A percentile compares a stretch with the other conserved stretches of the same genome.
Conservation (phyloP, 1,284 basidiomycete species). For the Cryptococcus floricola region DNA sequence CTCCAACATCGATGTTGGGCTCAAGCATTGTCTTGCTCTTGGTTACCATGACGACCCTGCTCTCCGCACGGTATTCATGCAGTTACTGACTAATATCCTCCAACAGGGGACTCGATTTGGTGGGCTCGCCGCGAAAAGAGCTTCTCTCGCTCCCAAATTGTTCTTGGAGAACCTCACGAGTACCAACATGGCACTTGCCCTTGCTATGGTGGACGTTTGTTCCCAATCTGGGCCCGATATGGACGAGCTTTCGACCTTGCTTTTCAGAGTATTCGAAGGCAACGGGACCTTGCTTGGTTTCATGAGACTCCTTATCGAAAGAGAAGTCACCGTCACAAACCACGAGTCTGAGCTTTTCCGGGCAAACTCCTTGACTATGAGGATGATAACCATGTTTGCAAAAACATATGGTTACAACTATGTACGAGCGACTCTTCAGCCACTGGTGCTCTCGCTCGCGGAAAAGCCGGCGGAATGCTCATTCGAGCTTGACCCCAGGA, state of each 20-base stretch:
- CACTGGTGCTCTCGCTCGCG: constrained; percentile 69
- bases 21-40: constrained; percentile 78
- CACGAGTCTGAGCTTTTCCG: constrained; percentile 77
- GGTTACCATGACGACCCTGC: constrained; percentile 72
- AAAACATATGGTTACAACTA: constrained; percentile 84
- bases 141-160: constrained; percentile 21
- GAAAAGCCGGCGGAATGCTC: constrained; percentile 67
- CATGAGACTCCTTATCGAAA: constrained; percentile 76
- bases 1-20: constrained; percentile 80
- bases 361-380: constrained; percentile 77
- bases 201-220: constrained; percentile 82
- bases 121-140: constrained; percentile 24
- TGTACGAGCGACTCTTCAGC: constrained; percentile 68
- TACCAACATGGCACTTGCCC: constrained; percentile 55
- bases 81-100: constrained; percentile 81
- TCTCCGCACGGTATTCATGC: constrained; percentile 76
- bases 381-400: constrained; percentile 78
- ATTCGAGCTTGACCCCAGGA: constrained; percentile 73
- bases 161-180: constrained; percentile 31
- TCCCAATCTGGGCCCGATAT: constrained; percentile 61
- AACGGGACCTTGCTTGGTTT: constrained; percentile 64
- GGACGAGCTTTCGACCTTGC: constrained; percentile 72
- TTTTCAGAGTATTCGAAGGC: constrained; percentile 80
- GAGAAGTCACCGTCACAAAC: constrained; percentile 71
- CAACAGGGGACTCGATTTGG: constrained; percentile 62